phyloP scores from a whole-genome alignment of 2,329 filamentous ascomycete genomes.

The Saccharata proteae region DNA sequence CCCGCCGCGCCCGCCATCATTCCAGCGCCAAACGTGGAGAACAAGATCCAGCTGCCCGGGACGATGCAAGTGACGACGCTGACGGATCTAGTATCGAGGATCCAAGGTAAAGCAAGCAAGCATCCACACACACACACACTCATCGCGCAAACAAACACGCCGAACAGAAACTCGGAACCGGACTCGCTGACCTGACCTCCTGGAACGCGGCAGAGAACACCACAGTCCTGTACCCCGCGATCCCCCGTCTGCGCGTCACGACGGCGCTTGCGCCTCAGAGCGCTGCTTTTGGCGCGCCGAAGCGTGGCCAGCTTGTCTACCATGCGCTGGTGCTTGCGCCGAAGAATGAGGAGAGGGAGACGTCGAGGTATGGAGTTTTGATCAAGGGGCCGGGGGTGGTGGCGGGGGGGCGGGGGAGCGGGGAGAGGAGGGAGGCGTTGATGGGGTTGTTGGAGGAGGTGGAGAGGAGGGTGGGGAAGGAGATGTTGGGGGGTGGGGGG shows the following conservation, averaged over 20 bases:
- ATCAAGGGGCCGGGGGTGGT: constrained; percentile 5
- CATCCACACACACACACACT: too few species aligned
- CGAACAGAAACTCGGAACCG: background rate
- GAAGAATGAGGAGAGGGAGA: constrained; percentile 7
- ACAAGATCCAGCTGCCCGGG: constrained; percentile 7
- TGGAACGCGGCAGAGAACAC: constrained; percentile 4
- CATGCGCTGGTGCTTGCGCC: constrained; percentile 6
- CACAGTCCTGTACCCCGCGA: constrained; percentile 4
- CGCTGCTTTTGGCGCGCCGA: too few species aligned
- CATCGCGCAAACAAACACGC: too few species aligned
- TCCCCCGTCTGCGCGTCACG: constrained; percentile 4
- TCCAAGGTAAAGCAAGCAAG: constrained; percentile 7
- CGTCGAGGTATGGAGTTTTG: constrained; percentile 6
- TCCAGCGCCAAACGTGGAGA: constrained; percentile 6
- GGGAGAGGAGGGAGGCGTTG: constrained; percentile 3
- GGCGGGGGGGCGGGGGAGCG: constrained; percentile 1
- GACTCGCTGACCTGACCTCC: background rate
- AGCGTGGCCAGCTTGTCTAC: background rate
- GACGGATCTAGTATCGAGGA: constrained; percentile 5
- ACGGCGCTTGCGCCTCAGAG: constrained; percentile 4
- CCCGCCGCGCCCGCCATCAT: constrained; percentile 2
- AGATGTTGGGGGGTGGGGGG: constrained; percentile 7
- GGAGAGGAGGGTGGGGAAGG: constrained; percentile 6
- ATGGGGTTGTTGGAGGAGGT: constrained; percentile 7
- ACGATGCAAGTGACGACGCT: constrained; percentile 6